These are phyloP conservation scores for Phytophthora pinifolia DNA, from an alignment of 352 stramenopile species.

Conservation along the genomic window DNA sequence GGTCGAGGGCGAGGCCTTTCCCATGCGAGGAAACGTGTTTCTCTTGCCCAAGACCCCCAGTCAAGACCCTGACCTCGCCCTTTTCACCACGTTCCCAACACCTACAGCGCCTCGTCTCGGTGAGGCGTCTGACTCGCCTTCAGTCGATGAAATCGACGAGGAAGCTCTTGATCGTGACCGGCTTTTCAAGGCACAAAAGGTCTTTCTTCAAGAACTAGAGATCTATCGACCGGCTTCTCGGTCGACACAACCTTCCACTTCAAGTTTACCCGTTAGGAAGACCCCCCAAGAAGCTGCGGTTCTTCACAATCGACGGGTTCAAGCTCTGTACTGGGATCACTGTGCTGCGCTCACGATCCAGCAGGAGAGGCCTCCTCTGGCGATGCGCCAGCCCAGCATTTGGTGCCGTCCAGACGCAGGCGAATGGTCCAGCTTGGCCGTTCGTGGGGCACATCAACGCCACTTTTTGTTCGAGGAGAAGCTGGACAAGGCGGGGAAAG, in stretches of 20 bases:
- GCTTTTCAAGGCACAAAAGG: slow-evolving; percentile 48
- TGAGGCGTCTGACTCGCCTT: slow-evolving; percentile 1
- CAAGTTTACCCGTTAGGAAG: slow-evolving; percentile 8
- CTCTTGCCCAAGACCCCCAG: slow-evolving; percentile 60
- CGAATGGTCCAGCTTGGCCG: slow-evolving; percentile 65
- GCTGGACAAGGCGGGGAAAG: slow-evolving; percentile 50
- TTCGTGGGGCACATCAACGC: slow-evolving; percentile 58
- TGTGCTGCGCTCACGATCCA: slow-evolving; percentile 66
- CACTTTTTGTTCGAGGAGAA: slow-evolving; percentile 75
- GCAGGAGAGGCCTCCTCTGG: slow-evolving; percentile 45
- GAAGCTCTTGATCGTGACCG: slow-evolving; percentile 49
- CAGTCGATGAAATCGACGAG: slow-evolving; percentile 23
- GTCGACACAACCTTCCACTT: neutral
- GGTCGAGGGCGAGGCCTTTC: slow-evolving; percentile 37
- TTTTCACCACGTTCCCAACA: slow-evolving; percentile 40
- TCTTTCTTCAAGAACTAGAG: slow-evolving; percentile 65
- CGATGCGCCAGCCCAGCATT: slow-evolving; percentile 49
- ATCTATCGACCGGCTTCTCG: slow-evolving; percentile 42
- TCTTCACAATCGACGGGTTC: slow-evolving; percentile 39
- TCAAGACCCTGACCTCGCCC: slow-evolving; percentile 58
- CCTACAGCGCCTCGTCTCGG: slow-evolving; percentile 27
- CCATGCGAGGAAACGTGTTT: slow-evolving; percentile 71
- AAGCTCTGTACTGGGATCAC: slow-evolving; percentile 84
- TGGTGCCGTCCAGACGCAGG: slow-evolving; percentile 76
- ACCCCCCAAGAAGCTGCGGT: slow-evolving; percentile 1